Conservation (phyloP, 2,329 filamentous ascomycete genomes). For the Xylariaceae sp. region DNA sequence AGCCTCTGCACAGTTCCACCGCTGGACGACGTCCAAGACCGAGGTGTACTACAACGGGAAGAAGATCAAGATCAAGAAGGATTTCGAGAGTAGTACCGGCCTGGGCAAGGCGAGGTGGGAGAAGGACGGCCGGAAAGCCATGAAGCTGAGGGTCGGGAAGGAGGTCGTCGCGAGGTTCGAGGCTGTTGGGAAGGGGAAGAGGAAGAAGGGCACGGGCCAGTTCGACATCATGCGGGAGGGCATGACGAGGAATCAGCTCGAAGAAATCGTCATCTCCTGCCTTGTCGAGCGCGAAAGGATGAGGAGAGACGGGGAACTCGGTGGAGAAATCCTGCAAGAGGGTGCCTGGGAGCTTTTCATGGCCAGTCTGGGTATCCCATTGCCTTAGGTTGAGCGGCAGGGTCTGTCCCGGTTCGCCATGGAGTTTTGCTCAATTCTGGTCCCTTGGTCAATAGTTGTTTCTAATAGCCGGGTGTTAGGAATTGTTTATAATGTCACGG, state of each 20-base stretch:
- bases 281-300: conserved; percentile 12
- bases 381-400: too few relatives aligned
- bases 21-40: conserved; percentile 7
- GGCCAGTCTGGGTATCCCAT: too few relatives aligned
- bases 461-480: too few relatives aligned
- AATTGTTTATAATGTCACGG: too few relatives aligned
- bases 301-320: conserved; percentile 8
- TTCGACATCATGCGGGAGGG: conserved; percentile 9
- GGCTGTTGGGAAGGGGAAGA: conserved; percentile 3
- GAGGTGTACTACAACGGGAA: conserved; percentile 8
- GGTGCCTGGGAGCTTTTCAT: conserved; percentile 9
- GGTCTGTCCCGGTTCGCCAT: too few relatives aligned
- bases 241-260: conserved; percentile 3
- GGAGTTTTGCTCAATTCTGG: too few relatives aligned
- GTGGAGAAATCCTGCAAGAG: conserved; percentile 4
- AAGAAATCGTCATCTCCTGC: conserved; percentile 11
- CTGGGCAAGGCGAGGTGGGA: conserved; percentile 9
- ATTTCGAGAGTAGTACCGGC: conserved; percentile 9
- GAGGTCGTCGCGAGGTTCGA: conserved; percentile 8
- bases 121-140: conserved; percentile 7
- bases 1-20: conserved; percentile 8
- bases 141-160: conserved; percentile 7
- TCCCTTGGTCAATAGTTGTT: too few relatives aligned
- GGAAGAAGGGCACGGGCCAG: conserved; percentile 7
- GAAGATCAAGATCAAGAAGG: conserved; percentile 3